A percentile compares a stretch with the other conserved stretches of the same genome.
Conservation (phyloP, 768 basidiomycete genomes). For the Tephrocybe sp. region DNA sequence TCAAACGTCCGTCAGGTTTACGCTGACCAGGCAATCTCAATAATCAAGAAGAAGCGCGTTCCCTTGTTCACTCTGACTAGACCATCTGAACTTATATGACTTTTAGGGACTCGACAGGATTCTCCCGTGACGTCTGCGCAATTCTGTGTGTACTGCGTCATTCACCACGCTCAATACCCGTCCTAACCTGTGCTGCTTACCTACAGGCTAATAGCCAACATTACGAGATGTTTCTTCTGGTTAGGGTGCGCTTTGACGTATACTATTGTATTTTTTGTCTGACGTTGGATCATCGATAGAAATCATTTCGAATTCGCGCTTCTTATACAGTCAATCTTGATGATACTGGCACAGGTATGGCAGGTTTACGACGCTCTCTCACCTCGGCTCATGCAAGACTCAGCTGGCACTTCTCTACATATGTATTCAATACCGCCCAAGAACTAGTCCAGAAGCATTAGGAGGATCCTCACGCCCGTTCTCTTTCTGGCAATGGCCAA, state of each 20-base stretch:
- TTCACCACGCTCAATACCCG: constrained; percentile 8
- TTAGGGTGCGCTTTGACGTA: constrained; percentile 47
- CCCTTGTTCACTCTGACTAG: constrained; percentile 4
- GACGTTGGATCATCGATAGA: constrained; percentile 24
- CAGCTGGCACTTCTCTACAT: constrained; percentile 81
- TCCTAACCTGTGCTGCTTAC: neutral
- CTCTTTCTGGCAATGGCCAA: constrained; percentile 85
- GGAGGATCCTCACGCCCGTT: constrained; percentile 64
- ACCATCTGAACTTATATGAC: too few species aligned
- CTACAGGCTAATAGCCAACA: constrained; percentile 74
- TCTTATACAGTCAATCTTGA: constrained; percentile 78
- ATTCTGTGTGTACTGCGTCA: constrained; percentile 55
- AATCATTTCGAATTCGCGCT: constrained; percentile 74
- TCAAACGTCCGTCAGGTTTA: constrained; percentile 53
- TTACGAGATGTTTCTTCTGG: constrained; percentile 91
- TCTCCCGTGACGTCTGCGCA: constrained; percentile 84
- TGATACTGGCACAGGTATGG: constrained; percentile 81
- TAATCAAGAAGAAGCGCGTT: constrained; percentile 69
- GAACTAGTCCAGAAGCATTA: constrained; percentile 55
- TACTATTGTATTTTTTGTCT: neutral
- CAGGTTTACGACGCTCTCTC: neutral
- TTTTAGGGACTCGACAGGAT: constrained; percentile 79
- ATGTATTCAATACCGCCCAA: constrained; percentile 72
- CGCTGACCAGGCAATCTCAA: constrained; percentile 80
- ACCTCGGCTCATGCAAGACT: constrained; percentile 16